phyloP scores from a whole-genome alignment of 2,329 filamentous ascomycete species.

The Microdochium paspali region DNA sequence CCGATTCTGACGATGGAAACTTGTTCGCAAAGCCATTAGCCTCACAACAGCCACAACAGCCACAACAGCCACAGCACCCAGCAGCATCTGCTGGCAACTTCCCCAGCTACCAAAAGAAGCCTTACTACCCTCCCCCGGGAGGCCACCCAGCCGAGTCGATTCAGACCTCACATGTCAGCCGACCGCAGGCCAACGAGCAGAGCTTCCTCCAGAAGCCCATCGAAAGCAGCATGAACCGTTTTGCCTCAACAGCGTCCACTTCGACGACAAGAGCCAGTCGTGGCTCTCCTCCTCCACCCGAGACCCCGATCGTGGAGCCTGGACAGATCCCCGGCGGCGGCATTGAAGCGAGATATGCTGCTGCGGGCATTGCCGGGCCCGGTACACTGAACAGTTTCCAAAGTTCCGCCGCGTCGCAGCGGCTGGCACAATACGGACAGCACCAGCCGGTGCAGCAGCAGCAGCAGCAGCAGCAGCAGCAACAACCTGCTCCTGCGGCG shows the following conservation, averaged over 20 bases:
- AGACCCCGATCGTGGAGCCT: slow-evolving; percentile 75
- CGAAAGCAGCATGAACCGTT: slow-evolving; percentile 48
- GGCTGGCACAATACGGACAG: slow-evolving; percentile 67
- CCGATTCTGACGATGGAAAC: slow-evolving; percentile 66
- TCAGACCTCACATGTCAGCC: slow-evolving; percentile 19
- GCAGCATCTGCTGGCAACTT: slow-evolving; percentile 31
- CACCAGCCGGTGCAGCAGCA: slow-evolving; percentile 33
- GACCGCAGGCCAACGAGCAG: slow-evolving; percentile 16
- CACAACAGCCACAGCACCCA: slow-evolving; percentile 29
- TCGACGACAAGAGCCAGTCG: slow-evolving; percentile 87
- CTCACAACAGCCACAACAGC: slow-evolving; percentile 31
- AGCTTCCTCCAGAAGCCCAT: slow-evolving; percentile 27
- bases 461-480: not conserved
- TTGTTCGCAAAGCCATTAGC: slow-evolving; percentile 62
- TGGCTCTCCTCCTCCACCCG: slow-evolving; percentile 88
- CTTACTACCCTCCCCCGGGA: slow-evolving; percentile 52
- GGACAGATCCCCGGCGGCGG: slow-evolving; percentile 63
- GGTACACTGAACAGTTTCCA: slow-evolving; percentile 72
- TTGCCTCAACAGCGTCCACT: slow-evolving; percentile 77
- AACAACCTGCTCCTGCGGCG: slow-evolving; percentile 32
- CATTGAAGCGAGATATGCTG: slow-evolving; percentile 86
- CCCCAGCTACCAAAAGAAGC: slow-evolving; percentile 44
- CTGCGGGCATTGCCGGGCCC: slow-evolving; percentile 80
- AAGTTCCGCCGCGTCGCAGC: slow-evolving; percentile 73
- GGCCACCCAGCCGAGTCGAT: slow-evolving; percentile 4